A percentile compares a stretch with the other conserved stretches of the same genome.
Evolutionary conservation across 2,329 filamentous ascomycete genomes (phyloP).

Genomic region (Fusarium nurragi): DNA sequence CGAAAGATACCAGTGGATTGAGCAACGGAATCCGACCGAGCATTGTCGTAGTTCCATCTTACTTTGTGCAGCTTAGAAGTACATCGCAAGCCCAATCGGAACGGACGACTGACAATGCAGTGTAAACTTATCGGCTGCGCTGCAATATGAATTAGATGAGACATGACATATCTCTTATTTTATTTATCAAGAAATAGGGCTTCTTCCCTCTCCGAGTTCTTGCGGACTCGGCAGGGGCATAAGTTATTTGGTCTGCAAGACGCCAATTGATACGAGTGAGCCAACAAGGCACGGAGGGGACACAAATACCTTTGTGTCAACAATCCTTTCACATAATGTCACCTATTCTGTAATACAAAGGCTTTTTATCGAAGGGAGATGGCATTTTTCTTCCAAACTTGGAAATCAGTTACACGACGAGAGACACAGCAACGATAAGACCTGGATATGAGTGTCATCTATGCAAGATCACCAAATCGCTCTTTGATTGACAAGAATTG

Average conservation of each 20-base stretch:
- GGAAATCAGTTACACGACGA: background rate
- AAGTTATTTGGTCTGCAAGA: background rate
- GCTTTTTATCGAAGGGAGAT: background rate
- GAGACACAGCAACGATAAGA: background rate
- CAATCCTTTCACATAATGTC: background rate
- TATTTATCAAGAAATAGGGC: background rate
- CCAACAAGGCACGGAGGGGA: background rate
- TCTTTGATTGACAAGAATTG: too few relatives aligned
- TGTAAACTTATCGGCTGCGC: background rate
- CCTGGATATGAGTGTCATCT: background rate
- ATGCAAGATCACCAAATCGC: too few relatives aligned
- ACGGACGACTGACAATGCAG: background rate
- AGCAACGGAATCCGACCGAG: background rate
- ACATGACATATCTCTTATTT: background rate
- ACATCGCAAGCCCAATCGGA: conserved; percentile 1
- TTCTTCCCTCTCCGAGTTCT: too few relatives aligned
- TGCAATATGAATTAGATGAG: background rate
- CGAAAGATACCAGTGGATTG: background rate
- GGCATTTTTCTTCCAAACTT: background rate
- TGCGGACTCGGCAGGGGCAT: too few relatives aligned
- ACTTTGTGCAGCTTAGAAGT: background rate
- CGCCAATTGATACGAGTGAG: background rate
- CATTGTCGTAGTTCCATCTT: background rate
- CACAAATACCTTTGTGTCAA: background rate
- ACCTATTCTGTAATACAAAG: background rate